Evolutionary conservation across 2,329 filamentous ascomycete species (phyloP).

Genomic region (Drechslerella coelobrocha): DNA sequence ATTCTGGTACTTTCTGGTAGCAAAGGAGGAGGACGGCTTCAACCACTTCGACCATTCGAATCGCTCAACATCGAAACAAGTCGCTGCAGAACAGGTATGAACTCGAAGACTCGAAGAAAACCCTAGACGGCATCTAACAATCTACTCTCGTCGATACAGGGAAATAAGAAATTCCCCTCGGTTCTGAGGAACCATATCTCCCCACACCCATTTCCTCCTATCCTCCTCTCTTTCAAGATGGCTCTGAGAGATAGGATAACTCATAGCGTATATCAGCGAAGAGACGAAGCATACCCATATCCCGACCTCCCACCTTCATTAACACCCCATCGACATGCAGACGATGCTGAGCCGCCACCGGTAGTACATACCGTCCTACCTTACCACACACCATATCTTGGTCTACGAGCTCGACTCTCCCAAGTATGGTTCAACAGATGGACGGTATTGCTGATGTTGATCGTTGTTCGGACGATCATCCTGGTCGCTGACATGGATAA

Average conservation of each 20-base stretch:
- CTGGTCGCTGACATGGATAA: constrained; percentile 74
- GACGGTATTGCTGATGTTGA: constrained; percentile 86
- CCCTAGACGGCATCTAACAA: constrained; percentile 22
- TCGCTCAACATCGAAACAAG: constrained; percentile 22
- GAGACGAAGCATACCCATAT: constrained; percentile 40
- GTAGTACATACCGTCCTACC: constrained; percentile 56
- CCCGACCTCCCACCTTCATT: constrained; percentile 41
- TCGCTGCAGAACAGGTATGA: constrained; percentile 38
- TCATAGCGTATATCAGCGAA: constrained; percentile 38
- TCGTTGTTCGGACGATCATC: constrained; percentile 81
- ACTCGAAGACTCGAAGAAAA: constrained; percentile 32
- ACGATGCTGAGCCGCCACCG: constrained; percentile 14
- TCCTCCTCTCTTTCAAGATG: constrained; percentile 25
- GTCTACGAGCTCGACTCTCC: constrained; percentile 84
- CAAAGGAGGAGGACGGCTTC: constrained; percentile 8
- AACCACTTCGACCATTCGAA: constrained; percentile 10
- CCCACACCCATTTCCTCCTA: constrained; percentile 10
- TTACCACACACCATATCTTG: constrained; percentile 86
- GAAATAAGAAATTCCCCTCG: constrained; percentile 15
- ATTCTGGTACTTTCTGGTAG: constrained; percentile 34
- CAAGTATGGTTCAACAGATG: constrained; percentile 98
- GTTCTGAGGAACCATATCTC: constrained; percentile 14
- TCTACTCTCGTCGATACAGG: background rate
- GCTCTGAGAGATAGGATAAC: constrained; percentile 41
- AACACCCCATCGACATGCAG: constrained; percentile 18